phyloP scores from a whole-genome alignment of 2,329 filamentous ascomycete genomes.

The Colletotrichum musicola region DNA sequence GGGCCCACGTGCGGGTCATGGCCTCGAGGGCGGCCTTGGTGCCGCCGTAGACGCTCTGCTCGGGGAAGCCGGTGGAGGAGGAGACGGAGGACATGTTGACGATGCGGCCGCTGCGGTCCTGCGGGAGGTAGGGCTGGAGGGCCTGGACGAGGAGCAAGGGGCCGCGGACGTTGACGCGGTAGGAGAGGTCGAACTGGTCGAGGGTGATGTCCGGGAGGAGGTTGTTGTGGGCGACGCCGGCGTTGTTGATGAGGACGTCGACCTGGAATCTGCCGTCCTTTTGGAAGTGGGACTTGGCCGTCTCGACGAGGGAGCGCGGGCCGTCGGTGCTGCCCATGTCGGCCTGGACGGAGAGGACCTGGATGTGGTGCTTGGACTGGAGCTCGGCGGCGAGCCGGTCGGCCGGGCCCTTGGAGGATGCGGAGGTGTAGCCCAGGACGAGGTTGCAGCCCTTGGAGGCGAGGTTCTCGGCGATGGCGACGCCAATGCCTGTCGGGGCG shows the following conservation, averaged over 20 bases:
- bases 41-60: constrained; percentile 69
- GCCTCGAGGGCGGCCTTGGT: constrained; percentile 71
- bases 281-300: constrained; percentile 62
- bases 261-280: constrained; percentile 69
- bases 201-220: constrained; percentile 71
- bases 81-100: constrained; percentile 69
- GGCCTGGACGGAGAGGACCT: constrained; percentile 74
- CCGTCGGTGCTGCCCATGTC: constrained; percentile 75
- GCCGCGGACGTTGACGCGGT: constrained; percentile 84
- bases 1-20: constrained; percentile 70
- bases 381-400: constrained; percentile 75
- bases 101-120: constrained; percentile 71
- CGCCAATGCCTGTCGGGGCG: constrained; percentile 75
- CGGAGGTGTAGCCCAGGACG: constrained; percentile 76
- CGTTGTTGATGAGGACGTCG: constrained; percentile 91
- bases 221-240: constrained; percentile 78
- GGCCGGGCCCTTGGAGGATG: constrained; percentile 55
- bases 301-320: constrained; percentile 69
- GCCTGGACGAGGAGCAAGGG: constrained; percentile 84
- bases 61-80: constrained; percentile 65
- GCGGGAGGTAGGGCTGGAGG: constrained; percentile 75
- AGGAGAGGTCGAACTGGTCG: constrained; percentile 78
- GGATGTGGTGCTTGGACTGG: constrained; percentile 67
- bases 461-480: constrained; percentile 73
- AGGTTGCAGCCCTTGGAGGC: constrained; percentile 78